A percentile compares a stretch with the other conserved stretches of the same genome.
These are phyloP conservation scores for Allomyces macrogynus DNA, from an alignment of 192 early-diverging fungal genomes.

Conservation along the genomic window DNA sequence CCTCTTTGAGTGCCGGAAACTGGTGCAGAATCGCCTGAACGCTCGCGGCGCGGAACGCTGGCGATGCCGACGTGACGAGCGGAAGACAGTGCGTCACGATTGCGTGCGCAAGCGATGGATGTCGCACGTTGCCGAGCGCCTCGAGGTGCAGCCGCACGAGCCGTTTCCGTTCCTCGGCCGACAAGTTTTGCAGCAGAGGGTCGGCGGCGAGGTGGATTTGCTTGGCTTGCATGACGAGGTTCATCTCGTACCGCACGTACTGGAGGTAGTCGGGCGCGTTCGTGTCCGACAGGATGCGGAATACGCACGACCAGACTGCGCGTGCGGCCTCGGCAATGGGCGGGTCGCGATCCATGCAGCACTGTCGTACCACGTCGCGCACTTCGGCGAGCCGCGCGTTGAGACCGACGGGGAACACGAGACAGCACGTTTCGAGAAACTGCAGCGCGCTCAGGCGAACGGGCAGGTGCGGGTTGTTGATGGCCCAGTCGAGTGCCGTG, in stretches of 20 bases:
- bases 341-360: neutral
- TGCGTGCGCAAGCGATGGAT: neutral
- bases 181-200: neutral
- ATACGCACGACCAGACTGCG: neutral
- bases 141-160: neutral
- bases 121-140: neutral
- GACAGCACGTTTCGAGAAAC: neutral
- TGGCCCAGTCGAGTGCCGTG: neutral
- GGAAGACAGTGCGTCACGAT: neutral
- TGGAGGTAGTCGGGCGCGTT: neutral
- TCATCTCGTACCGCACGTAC: neutral
- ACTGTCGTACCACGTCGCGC: neutral
- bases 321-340: neutral
- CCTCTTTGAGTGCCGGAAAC: neutral
- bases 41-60: neutral
- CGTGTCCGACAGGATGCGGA: neutral
- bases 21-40: neutral
- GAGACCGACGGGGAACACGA: neutral
- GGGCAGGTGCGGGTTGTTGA: neutral
- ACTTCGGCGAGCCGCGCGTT: neutral
- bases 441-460: neutral
- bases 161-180: neutral
- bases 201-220: neutral
- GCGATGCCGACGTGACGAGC: neutral
- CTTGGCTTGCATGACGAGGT: neutral